phyloP scores from a whole-genome alignment of 495 filamentous ascomycete species.

The Recurvomyces mirabilis region DNA sequence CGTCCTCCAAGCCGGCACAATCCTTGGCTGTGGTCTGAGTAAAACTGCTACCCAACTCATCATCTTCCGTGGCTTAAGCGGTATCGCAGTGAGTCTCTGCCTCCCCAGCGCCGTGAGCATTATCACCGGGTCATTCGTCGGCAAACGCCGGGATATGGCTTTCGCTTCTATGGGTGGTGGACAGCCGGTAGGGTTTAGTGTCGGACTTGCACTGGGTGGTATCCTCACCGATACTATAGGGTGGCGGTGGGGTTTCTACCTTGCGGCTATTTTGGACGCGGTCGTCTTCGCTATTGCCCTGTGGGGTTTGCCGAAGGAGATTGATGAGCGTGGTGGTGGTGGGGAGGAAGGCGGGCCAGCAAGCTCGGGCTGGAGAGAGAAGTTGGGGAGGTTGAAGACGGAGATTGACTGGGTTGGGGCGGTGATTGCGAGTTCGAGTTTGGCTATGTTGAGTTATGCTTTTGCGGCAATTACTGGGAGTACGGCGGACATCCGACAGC shows the following conservation, averaged over 20 bases:
- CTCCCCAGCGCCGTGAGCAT: conserved; percentile 41
- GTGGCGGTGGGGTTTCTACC: conserved; percentile 39
- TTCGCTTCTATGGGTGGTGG: conserved; percentile 37
- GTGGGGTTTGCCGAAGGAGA: conserved; percentile 29
- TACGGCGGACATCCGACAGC: conserved; percentile 26
- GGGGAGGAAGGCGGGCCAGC: conserved; percentile 3
- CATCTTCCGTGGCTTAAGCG: conserved; percentile 40
- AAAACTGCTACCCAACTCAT: conserved; percentile 37
- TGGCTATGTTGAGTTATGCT: conserved; percentile 37
- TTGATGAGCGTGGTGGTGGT: conserved; percentile 9
- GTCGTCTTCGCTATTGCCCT: conserved; percentile 28
- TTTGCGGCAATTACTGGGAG: conserved; percentile 35
- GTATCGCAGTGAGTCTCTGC: conserved; percentile 40
- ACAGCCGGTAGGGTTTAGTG: conserved; percentile 37
- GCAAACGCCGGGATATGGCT: conserved; percentile 35
- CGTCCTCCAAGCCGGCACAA: conserved; percentile 35
- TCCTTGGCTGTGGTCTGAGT: conserved; percentile 38
- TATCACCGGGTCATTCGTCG: conserved; percentile 35
- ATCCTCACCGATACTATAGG: conserved; percentile 37
- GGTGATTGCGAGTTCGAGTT: conserved; percentile 27
- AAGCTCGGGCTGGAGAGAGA: conserved; percentile 4
- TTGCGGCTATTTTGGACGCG: conserved; percentile 32
- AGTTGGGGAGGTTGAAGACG: conserved; percentile 22
- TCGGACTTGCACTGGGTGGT: conserved; percentile 38
- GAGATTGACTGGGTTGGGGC: conserved; percentile 42